A percentile compares a stretch with the other conserved stretches of the same genome.
Evolutionary conservation across 2,329 filamentous ascomycete genomes (phyloP).

Genomic region (Scopulariopsis brevicaulis): DNA sequence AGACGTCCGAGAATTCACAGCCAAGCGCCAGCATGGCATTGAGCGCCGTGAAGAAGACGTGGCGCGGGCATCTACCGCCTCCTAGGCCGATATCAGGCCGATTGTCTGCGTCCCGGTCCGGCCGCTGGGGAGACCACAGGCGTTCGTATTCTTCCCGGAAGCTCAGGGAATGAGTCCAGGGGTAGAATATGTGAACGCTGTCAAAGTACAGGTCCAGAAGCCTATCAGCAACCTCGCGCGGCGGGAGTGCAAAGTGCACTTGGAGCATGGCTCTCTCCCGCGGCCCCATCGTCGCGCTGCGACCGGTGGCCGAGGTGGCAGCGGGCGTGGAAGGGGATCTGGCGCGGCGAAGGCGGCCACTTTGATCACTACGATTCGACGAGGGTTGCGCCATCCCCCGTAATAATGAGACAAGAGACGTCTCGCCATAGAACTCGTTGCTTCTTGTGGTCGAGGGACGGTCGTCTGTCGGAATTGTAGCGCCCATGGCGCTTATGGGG

Average conservation of each 20-base stretch:
- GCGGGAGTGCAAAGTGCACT: slow-evolving; percentile 21
- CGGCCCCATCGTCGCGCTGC: slow-evolving; percentile 7
- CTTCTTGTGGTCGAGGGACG: slow-evolving; percentile 7
- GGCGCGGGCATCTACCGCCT: slow-evolving; percentile 14
- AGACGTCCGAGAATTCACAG: slow-evolving; percentile 23
- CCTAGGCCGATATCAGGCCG: not conserved
- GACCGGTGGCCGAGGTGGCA: slow-evolving; percentile 7
- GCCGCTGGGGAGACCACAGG: slow-evolving; percentile 18
- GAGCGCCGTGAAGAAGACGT: slow-evolving; percentile 28
- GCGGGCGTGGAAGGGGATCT: no score
- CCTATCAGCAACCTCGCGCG: slow-evolving; percentile 26
- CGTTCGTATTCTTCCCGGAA: slow-evolving; percentile 26
- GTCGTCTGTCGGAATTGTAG: slow-evolving; percentile 18
- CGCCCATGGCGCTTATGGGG: slow-evolving; percentile 25
- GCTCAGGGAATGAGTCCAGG: slow-evolving; percentile 27
- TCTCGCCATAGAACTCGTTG: slow-evolving; percentile 24
- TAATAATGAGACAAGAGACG: slow-evolving; percentile 25
- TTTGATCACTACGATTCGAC: slow-evolving; percentile 5
- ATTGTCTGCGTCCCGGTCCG: not conserved
- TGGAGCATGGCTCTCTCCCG: not conserved
- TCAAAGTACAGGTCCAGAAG: slow-evolving; percentile 25
- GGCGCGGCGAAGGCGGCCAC: no score
- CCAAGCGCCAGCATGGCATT: slow-evolving; percentile 30
- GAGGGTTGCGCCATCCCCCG: slow-evolving; percentile 17
- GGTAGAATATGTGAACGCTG: slow-evolving; percentile 27